Evolutionary conservation across 1,284 basidiomycete genomes (phyloP).

Genomic region (Exsudoporus floridanus): DNA sequence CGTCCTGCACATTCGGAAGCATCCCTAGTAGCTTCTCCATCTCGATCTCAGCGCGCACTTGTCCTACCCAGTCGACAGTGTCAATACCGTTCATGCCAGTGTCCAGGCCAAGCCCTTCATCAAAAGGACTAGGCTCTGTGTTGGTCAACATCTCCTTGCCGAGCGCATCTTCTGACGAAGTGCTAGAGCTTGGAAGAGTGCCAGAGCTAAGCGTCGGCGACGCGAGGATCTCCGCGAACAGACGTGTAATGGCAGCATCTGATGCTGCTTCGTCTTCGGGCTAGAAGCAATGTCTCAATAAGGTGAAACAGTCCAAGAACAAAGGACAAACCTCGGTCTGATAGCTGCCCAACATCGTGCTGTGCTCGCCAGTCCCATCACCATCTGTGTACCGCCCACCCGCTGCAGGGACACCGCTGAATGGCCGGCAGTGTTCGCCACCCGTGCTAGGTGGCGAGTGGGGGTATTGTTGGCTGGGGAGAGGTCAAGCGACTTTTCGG

Average conservation of each 20-base stretch:
- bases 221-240: conserved; percentile 38
- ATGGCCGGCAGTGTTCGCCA: conserved; percentile 69
- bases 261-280: conserved; percentile 33
- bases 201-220: conserved; percentile 35
- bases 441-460: conserved; percentile 94
- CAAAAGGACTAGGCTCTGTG: conserved; percentile 4
- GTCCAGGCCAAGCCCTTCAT: conserved; percentile 20
- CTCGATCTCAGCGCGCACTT: conserved; percentile 46
- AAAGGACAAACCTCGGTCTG: conserved; percentile 20
- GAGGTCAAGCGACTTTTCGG: conserved; percentile 25
- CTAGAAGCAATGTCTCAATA: conserved; percentile 6
- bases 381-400: conserved; percentile 56
- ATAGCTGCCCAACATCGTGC: conserved; percentile 15
- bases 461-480: conserved; percentile 45
- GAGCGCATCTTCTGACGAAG: conserved; percentile 34
- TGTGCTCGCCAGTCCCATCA: conserved; percentile 25
- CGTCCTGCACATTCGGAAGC: conserved; percentile 41
- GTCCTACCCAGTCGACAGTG: conserved; percentile 30
- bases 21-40: conserved; percentile 63
- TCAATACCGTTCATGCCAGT: too few relatives aligned
- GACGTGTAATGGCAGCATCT: conserved; percentile 32
- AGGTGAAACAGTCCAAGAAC: neutral
- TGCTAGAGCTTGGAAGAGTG: conserved; percentile 34
- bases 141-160: conserved; percentile 27
- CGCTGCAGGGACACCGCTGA: conserved; percentile 81